Conservation (phyloP, 495 filamentous ascomycete species). For the Annulohypoxylon maeteangense region DNA sequence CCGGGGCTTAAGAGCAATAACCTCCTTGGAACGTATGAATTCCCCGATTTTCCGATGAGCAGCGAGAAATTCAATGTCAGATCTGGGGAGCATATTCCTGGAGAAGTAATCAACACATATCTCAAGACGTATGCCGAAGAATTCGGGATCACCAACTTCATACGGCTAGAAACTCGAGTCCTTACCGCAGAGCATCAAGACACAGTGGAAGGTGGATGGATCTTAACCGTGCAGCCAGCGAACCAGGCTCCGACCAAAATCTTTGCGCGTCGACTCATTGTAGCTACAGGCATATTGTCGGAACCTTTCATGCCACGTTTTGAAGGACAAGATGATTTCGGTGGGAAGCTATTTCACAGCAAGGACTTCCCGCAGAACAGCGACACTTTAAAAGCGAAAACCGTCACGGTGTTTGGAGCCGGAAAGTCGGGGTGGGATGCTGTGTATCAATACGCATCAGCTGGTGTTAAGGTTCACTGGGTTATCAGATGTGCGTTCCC, state of each 20-base stretch:
- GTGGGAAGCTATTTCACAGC: constrained; percentile 70
- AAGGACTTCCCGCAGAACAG: constrained; percentile 60
- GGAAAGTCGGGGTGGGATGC: constrained; percentile 83
- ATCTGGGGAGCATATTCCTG: constrained; percentile 74
- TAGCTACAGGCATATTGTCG: constrained; percentile 54
- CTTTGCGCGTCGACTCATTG: constrained; percentile 47
- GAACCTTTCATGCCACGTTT: constrained; percentile 54
- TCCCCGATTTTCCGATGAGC: constrained; percentile 79
- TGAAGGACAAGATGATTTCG: constrained; percentile 51
- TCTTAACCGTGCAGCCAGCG: constrained; percentile 45
- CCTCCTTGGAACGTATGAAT: constrained; percentile 73
- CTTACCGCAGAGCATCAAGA: constrained; percentile 60
- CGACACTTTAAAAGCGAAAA: constrained; percentile 48
- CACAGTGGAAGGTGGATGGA: constrained; percentile 52
- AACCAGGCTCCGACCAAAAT: constrained; percentile 27
- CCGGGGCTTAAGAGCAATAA: constrained; percentile 70
- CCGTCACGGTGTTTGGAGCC: constrained; percentile 73
- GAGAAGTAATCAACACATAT: constrained; percentile 71
- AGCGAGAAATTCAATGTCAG: constrained; percentile 66
- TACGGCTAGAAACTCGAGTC: constrained; percentile 66
- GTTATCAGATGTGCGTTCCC: constrained; percentile 68
- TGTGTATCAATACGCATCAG: constrained; percentile 72
- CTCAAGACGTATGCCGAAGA: constrained; percentile 69
- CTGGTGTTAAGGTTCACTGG: constrained; percentile 76
- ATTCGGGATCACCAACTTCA: constrained; percentile 64